These are phyloP conservation scores for Patellifolia procumbens DNA, from an alignment of 179 eudicot genomes.

Conservation along the genomic window DNA sequence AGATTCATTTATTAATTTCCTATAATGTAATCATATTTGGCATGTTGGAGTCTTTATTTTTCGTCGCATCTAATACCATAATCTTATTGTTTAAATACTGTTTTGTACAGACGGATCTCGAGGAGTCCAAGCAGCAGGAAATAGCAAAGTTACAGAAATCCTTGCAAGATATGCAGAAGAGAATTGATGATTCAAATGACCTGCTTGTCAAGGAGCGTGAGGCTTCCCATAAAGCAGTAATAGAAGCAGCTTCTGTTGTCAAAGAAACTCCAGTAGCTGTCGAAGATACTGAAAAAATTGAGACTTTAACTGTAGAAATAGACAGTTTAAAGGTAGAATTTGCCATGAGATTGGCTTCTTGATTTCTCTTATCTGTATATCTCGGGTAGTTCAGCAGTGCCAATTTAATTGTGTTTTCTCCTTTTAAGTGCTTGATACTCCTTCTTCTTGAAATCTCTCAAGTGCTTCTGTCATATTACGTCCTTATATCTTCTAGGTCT, in stretches of 20 bases:
- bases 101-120: conserved; percentile 69
- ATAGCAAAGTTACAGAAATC: conserved; percentile 61
- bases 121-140: conserved; percentile 77
- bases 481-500: neutral
- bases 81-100: conserved; percentile 7
- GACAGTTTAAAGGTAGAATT: conserved; percentile 69
- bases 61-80: neutral
- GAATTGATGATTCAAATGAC: conserved; percentile 58
- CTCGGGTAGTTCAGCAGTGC: conserved; percentile 1
- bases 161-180: conserved; percentile 61
- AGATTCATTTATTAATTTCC: neutral
- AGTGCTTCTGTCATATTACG: neutral
- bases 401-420: neutral
- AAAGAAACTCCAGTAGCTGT: conserved; percentile 70
- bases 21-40: neutral
- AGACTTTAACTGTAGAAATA: conserved; percentile 63
- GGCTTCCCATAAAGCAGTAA: conserved; percentile 59
- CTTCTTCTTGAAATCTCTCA: neutral
- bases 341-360: conserved; percentile 2
- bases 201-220: conserved; percentile 66
- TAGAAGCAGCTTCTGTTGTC: conserved; percentile 58
- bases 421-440: neutral
- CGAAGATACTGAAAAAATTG: conserved; percentile 71
- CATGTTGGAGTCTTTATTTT: conserved; percentile 2
- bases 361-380: conserved; percentile 6